Conservation (phyloP, 768 basidiomycete genomes). For the Strobilomyces dryophilus region DNA sequence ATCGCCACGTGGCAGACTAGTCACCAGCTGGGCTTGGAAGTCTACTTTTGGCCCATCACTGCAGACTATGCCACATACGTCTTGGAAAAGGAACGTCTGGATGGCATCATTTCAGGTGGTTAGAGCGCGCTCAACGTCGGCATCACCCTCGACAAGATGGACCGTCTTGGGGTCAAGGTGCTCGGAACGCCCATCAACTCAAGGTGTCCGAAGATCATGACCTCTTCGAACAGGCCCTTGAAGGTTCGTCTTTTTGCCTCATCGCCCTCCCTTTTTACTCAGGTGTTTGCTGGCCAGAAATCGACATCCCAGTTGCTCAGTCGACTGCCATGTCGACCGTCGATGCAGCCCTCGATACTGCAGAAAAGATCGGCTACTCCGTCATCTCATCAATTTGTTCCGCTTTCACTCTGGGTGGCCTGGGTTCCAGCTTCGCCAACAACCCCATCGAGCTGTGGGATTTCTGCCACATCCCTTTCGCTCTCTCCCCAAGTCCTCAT, state of each 20-base stretch:
- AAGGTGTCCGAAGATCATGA: slow-evolving; percentile 96
- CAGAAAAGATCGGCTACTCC: slow-evolving; percentile 90
- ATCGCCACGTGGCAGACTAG: slow-evolving; percentile 99
- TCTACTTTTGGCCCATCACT: slow-evolving; percentile 96
- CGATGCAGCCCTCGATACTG: slow-evolving; percentile 87
- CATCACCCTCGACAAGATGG: slow-evolving; percentile 95
- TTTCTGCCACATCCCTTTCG: slow-evolving; percentile 84
- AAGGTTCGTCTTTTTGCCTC: slow-evolving; percentile 52
- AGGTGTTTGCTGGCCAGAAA: slow-evolving; percentile 54
- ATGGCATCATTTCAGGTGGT: slow-evolving; percentile 99
- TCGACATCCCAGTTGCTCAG: slow-evolving; percentile 92
- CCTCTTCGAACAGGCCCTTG: slow-evolving; percentile 92
- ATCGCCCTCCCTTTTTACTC: neutral
- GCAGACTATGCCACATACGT: slow-evolving; percentile 98
- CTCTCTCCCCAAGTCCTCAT: slow-evolving; percentile 95
- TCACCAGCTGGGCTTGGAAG: slow-evolving; percentile 92
- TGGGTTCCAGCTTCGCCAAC: slow-evolving; percentile 97
- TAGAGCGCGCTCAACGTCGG: slow-evolving; percentile 98
- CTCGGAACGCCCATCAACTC: slow-evolving; percentile 92
- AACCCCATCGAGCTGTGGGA: slow-evolving; percentile 93
- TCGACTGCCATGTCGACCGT: slow-evolving; percentile 97
- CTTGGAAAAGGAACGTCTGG: slow-evolving; percentile 95
- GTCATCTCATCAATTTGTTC: slow-evolving; percentile 96
- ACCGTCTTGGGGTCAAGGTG: slow-evolving; percentile 88
- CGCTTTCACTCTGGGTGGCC: slow-evolving; percentile 96